Evolutionary conservation across 2,329 filamentous ascomycete species (phyloP).

Genomic region (Ceratocystis albifundus): DNA sequence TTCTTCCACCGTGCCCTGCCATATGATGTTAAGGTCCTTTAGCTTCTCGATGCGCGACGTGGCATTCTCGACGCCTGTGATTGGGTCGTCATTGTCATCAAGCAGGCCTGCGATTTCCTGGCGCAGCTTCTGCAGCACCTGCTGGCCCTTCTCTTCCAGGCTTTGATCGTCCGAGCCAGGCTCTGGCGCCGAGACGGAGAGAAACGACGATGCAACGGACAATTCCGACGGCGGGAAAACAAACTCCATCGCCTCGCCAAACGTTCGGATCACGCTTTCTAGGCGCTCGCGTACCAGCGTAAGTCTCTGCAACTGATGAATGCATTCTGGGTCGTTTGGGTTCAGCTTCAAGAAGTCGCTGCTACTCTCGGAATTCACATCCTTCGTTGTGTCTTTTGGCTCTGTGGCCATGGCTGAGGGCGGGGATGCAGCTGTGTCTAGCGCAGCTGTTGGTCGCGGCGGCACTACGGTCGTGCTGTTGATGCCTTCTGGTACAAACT

Average conservation of each 20-base stretch:
- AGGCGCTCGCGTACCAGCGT: conserved; percentile 72
- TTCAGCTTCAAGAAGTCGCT: conserved; percentile 15
- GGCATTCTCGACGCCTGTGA: conserved; percentile 62
- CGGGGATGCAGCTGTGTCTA: conserved; percentile 1
- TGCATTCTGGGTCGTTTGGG: conserved; percentile 49
- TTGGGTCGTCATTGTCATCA: conserved; percentile 43
- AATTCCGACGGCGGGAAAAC: conserved; percentile 79
- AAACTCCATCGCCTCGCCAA: conserved; percentile 94
- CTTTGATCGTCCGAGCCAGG: conserved; percentile 50
- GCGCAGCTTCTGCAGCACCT: conserved; percentile 58
- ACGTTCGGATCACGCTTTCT: conserved; percentile 78
- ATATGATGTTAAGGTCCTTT: conserved; percentile 64
- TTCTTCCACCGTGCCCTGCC: conserved; percentile 94
- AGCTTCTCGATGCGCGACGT: conserved; percentile 63
- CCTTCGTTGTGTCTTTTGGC: conserved; percentile 20
- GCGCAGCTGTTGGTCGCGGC: conserved; percentile 1
- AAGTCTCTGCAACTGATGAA: conserved; percentile 69
- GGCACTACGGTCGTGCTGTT: conserved; percentile 27
- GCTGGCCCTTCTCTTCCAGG: conserved; percentile 76
- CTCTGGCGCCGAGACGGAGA: conserved; percentile 81
- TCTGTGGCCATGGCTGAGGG: conserved; percentile 19
- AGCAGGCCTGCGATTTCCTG: conserved; percentile 62
- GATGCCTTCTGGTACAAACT: conserved; percentile 52
- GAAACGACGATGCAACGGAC: conserved; percentile 71
- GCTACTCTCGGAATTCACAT: conserved; percentile 8